Base-by-base conservation (phyloP, 1,284 basidiomycete species). In the Sporisorium exsertum region DNA sequence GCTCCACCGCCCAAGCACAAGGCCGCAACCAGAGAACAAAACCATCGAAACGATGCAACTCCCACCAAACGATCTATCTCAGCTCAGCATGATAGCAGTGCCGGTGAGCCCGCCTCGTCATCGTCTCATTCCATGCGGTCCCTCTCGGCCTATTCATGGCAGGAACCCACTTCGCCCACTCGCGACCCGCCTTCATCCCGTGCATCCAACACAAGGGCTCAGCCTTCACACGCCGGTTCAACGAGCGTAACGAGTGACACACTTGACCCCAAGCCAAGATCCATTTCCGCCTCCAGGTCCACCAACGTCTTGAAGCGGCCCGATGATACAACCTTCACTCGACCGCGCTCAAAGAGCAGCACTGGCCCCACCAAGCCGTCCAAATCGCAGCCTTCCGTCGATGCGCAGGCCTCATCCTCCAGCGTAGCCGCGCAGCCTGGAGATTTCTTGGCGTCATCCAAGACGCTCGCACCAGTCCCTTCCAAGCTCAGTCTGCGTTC, bases 401-500 rank as follows among this genome's bases (percentile, higher is more conserved):
- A 1, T 20, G 32, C 56, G 13, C 58, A n/a, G 12, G 26, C 57
- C 16, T 56, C 46, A 27, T 50, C 55, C 16, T 40, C 27, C 10
- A 24, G 12, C 18, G 9, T 9, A 12, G 27, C 26, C 29, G 45
- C 61, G 7, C 57, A 40, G 6, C n/a, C n/a, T n/a, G n/a, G n/a
- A n/a, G n/a, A n/a, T n/a, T n/a, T n/a, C n/a, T n/a, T n/a, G n/a
- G n/a, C n/a, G n/a, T 15, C 33, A 22, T 4, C 59, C 9, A 55
- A 58, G 32, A 15, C 51, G 15, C 54, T 49, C 18, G n/a, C 59
- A 0, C 8, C 58, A 6, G 55, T 40, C 10, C 42, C 68, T 2
- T 55, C 74, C 20, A 77, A 73, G 33, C 51, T 52, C 33, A 70
- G 75, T 57, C 64, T 77, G 7, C 63, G 71, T 22, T 58, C 66